Evolutionary conservation across 352 stramenopile genomes (phyloP).

Genomic region (Pythium scleroteichum): DNA sequence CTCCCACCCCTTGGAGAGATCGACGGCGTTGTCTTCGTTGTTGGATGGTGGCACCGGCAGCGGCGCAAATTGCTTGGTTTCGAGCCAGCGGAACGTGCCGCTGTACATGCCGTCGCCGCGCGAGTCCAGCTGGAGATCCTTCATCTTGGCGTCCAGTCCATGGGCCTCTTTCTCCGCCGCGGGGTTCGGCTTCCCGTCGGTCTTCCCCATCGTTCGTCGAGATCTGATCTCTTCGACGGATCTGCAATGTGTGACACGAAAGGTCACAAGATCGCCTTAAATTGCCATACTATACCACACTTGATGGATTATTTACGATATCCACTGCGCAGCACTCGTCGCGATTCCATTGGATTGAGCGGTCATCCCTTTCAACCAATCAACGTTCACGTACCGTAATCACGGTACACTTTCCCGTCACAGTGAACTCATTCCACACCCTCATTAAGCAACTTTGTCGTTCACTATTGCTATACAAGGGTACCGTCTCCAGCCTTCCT

Average conservation of each 20-base stretch:
- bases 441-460: slow-evolving; percentile 4
- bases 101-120: slow-evolving; percentile 78
- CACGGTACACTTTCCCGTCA: slow-evolving; percentile 20
- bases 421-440: slow-evolving; percentile 8
- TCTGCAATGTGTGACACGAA: slow-evolving; percentile 10
- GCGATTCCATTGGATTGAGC: slow-evolving; percentile 10
- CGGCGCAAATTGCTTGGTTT: slow-evolving; percentile 53
- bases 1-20: slow-evolving; percentile 48
- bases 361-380: slow-evolving; percentile 15
- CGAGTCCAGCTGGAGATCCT: slow-evolving; percentile 62
- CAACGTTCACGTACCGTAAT: slow-evolving; percentile 2
- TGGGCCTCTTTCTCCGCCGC: slow-evolving; percentile 1
- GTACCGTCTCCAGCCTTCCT: slow-evolving; percentile 10
- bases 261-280: slow-evolving; percentile 3
- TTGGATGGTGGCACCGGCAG: slow-evolving; percentile 31
- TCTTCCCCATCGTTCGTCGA: slow-evolving; percentile 6
- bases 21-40: slow-evolving; percentile 4
- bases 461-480: slow-evolving; percentile 10
- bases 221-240: too few species aligned
- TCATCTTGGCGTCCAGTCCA: slow-evolving; percentile 8
- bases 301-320: slow-evolving; percentile 6
- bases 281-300: slow-evolving; percentile 2
- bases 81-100: slow-evolving; percentile 77
- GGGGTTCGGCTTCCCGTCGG: slow-evolving; percentile 7
- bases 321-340: slow-evolving; percentile 11